Base-by-base conservation (phyloP, 2,329 filamentous ascomycete genomes). In the Trichoderma endophyticum region DNA sequence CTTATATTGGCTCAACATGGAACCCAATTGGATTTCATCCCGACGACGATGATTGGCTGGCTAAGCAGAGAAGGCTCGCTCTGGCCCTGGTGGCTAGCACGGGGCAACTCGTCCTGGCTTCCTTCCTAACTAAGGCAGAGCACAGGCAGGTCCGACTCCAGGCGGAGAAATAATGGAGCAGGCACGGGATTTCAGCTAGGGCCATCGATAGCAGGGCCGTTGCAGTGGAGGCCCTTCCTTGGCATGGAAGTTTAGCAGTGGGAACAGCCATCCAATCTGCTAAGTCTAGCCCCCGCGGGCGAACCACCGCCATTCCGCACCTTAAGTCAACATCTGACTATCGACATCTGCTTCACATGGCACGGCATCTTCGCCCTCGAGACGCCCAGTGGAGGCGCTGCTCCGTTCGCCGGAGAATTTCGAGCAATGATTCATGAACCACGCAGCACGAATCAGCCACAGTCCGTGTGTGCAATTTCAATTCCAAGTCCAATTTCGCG, bases 141-240 rank as follows among this genome's bases (percentile, higher is more conserved):
- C 26, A 34, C 56, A 61, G 39, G 54, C 28, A 59, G 30, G 66
- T 32, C 57, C 56, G 34, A 21, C 54, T 57, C 28, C 30, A 51
- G 43, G 63, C 66, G 66, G 54, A 69, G 54, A 69, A 69, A 69
- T 61, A 51, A 61, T 60, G 65, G 65, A 30, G 65, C 54, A 48
- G 12, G 65, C 34, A 48, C 28, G 14, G 60, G 3, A 39, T 30
- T 43, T 28, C n/a, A 43, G 60, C 59, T 61, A 28, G 48, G 48
- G 43, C 18, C 43, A 1, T 36, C 34, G 5, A 6, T 48, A 21
- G 43, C 43, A 48, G 43, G 36, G 36, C 39, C 39, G 39, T 36
- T 36, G 34, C 39, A 43, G 43, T 51, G 43, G 43, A 51, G 18
- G 43, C 7, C 15, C 54, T 32, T 34, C 34, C 12, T 36, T 36